phyloP scores from a whole-genome alignment of 2,329 filamentous ascomycete species.

The Cladobotryum protrusum region DNA sequence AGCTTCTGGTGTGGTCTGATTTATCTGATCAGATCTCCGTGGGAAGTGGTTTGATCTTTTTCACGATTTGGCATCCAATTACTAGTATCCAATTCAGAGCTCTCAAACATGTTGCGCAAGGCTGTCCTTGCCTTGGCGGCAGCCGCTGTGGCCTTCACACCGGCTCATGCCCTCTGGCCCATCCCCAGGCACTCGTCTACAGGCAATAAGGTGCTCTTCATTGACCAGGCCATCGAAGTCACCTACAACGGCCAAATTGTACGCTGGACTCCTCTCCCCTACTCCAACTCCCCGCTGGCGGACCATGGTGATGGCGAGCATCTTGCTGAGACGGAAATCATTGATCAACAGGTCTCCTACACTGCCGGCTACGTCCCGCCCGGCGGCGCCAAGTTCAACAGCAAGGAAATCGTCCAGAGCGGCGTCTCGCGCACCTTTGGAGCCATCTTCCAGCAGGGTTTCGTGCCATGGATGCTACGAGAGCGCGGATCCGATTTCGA shows the following conservation, averaged over 20 bases:
- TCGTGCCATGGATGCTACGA: constrained; percentile 75
- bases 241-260: constrained; percentile 48
- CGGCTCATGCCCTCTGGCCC: constrained; percentile 51
- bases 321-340: constrained; percentile 8
- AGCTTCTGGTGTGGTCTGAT: not conserved
- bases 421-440: constrained; percentile 54
- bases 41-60: not conserved
- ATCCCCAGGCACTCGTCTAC: constrained; percentile 44
- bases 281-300: not conserved
- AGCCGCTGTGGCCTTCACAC: no score
- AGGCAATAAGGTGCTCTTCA: constrained; percentile 48
- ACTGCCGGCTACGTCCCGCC: constrained; percentile 37
- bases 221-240: constrained; percentile 44
- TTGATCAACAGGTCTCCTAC: constrained; percentile 39
- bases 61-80: not conserved
- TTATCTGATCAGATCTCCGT: no score
- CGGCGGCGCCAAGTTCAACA: constrained; percentile 36
- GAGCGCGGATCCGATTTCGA: constrained; percentile 59
- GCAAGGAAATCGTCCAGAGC: constrained; percentile 48
- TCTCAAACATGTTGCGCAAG: constrained; percentile 4
- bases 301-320: not conserved
- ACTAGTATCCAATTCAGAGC: no score
- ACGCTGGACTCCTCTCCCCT: constrained; percentile 1
- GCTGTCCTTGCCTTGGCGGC: constrained; percentile 2
- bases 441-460: constrained; percentile 60